Conservation (phyloP, 805 yeast species). For the Metschnikowia arizonensis region DNA sequence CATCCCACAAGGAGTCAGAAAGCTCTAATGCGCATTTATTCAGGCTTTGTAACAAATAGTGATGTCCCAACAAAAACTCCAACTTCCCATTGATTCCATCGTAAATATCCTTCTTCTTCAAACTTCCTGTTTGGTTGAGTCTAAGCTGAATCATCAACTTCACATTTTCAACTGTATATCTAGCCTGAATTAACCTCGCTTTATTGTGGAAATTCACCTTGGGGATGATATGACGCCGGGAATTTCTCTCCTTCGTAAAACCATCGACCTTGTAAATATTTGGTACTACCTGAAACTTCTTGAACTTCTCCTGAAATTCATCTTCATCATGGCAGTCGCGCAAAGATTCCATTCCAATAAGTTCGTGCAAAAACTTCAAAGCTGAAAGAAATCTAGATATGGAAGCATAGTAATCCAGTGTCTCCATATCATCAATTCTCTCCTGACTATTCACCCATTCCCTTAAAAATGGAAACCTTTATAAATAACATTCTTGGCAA, state of each 20-base stretch:
- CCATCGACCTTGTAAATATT: neutral
- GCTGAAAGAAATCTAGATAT: neutral
- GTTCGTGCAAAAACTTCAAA: neutral
- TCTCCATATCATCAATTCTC: neutral
- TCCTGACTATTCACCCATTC: neutral
- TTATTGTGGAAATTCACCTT: neutral
- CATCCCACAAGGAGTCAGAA: neutral
- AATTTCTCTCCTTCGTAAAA: neutral
- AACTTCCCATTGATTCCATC: conserved; percentile 4
- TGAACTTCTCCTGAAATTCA: neutral
- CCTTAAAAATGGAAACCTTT: neutral
- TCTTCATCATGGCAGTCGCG: neutral
- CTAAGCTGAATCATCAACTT: neutral
- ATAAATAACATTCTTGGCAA: neutral
- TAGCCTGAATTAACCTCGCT: neutral
- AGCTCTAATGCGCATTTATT: neutral
- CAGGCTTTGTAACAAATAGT: neutral
- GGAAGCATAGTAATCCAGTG: neutral
- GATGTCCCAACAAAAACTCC: conserved; percentile 7
- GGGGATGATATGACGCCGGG: neutral
- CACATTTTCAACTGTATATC: neutral
- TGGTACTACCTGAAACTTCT: neutral
- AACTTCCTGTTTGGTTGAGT: neutral
- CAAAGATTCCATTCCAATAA: neutral
- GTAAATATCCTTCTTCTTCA: neutral